These are phyloP conservation scores for Chlorociboria aeruginascens DNA, from an alignment of 495 filamentous ascomycete genomes.

Conservation along the genomic window DNA sequence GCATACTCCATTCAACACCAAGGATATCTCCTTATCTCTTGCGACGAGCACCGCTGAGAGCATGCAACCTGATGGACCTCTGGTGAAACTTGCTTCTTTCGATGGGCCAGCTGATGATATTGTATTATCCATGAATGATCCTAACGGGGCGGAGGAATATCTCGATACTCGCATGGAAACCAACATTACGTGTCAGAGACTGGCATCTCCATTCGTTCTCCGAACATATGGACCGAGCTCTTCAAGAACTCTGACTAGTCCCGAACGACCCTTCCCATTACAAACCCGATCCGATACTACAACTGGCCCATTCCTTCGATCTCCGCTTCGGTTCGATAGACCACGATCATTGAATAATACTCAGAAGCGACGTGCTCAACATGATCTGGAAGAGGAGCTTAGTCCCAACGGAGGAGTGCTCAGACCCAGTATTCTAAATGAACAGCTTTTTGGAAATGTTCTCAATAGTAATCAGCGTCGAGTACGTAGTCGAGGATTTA, in stretches of 20 bases:
- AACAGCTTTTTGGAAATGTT: slow-evolving; percentile 30
- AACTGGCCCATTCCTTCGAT: slow-evolving; percentile 33
- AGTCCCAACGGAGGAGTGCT: slow-evolving; percentile 34
- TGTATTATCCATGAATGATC: slow-evolving; percentile 2
- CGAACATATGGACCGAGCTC: slow-evolving; percentile 44
- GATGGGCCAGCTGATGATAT: slow-evolving; percentile 12
- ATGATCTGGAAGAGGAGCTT: slow-evolving; percentile 33
- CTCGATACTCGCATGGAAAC: slow-evolving; percentile 2
- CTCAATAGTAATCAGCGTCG: slow-evolving; percentile 25
- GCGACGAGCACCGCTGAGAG: slow-evolving; percentile 65
- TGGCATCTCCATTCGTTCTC: slow-evolving; percentile 44
- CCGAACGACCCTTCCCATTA: slow-evolving; percentile 22
- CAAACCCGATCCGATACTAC: slow-evolving; percentile 25
- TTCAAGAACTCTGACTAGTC: slow-evolving; percentile 14
- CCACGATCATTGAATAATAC: slow-evolving; percentile 35
- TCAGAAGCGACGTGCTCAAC: slow-evolving; percentile 38
- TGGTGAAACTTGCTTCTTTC: slow-evolving; percentile 46
- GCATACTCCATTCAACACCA: slow-evolving; percentile 41
- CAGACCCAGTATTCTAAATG: slow-evolving; percentile 36
- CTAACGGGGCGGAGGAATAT: slow-evolving; percentile 8
- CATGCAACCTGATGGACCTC: slow-evolving; percentile 60
- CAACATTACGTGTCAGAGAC: slow-evolving; percentile 14
- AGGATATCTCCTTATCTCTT: slow-evolving; percentile 79
- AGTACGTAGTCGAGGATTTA: slow-evolving; percentile 44
- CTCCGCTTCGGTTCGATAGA: slow-evolving; percentile 33